A percentile compares a stretch with the other conserved stretches of the same genome.
Conservation (phyloP, 2,329 filamentous ascomycete species). For the Aspergillus uvarum region DNA sequence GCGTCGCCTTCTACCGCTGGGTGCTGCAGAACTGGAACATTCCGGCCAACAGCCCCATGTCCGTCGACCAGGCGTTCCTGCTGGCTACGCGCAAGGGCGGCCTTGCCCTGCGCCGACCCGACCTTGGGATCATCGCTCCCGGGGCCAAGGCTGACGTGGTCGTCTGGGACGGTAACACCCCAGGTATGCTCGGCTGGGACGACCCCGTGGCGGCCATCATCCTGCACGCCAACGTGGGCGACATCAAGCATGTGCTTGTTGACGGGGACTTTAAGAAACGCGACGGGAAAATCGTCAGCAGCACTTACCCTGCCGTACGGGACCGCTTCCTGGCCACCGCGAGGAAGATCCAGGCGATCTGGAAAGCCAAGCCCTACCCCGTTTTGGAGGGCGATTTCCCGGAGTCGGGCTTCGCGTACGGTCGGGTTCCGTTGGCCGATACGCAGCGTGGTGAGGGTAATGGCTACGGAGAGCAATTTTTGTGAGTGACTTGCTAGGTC, state of each 20-base stretch:
- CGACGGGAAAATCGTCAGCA: no score
- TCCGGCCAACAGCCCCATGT: constrained; percentile 1
- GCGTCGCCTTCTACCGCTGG: no score
- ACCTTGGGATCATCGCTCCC: no score
- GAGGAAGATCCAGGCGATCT: not conserved
- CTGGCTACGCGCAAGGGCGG: constrained; percentile 7
- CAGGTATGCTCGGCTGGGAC: constrained; percentile 53
- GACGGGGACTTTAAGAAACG: no score
- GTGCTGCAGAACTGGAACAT: constrained; percentile 50
- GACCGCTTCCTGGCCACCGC: not conserved
- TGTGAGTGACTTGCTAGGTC: no score
- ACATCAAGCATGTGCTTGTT: no score
- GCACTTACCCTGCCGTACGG: not conserved
- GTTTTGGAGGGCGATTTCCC: not conserved
- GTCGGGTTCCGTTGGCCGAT: no score
- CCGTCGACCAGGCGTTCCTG: constrained; percentile 7
- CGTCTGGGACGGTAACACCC: constrained; percentile 52
- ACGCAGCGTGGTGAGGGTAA: no score
- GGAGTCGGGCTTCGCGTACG: not conserved
- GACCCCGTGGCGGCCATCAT: constrained; percentile 59
- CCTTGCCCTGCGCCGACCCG: constrained; percentile 26
- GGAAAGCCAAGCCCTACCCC: not conserved
- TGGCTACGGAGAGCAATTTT: no score
- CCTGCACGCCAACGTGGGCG: constrained; percentile 40
- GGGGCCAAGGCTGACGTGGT: constrained; percentile 47